Percentiles rank a stretch among this genome's conserved stretches.
Conservation (phyloP, 208 protist species). For the Acanthamoeba lenticulata region DNA sequence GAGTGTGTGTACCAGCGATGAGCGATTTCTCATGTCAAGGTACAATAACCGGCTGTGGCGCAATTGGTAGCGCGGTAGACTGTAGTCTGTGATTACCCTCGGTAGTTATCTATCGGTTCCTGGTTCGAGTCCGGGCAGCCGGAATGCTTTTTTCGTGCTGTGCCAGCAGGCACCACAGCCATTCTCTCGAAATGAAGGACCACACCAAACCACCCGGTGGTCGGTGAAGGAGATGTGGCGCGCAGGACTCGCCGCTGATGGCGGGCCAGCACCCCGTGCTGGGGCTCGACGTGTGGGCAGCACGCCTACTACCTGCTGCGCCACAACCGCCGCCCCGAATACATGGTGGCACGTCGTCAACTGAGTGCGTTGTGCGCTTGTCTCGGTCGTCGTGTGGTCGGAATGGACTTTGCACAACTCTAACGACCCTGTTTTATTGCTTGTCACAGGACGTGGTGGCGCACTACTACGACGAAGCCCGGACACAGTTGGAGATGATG, state of each 20-base stretch:
- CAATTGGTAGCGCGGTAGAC: too few species aligned
- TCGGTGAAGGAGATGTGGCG: neutral
- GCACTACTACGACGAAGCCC: neutral
- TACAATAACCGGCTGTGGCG: too few species aligned
- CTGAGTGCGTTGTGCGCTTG: conserved; percentile 84
- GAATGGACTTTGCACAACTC: neutral
- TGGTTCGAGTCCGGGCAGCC: too few species aligned
- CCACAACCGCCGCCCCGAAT: conserved; percentile 80
- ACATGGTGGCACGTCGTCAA: conserved; percentile 93
- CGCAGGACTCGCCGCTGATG: conserved; percentile 82
- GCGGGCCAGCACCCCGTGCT: conserved; percentile 88
- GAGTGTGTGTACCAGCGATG: too few species aligned
- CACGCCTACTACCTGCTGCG: conserved; percentile 97
- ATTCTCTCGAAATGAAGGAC: too few species aligned
- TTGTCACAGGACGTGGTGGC: neutral
- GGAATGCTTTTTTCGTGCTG: too few species aligned
- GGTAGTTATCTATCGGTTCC: too few species aligned
- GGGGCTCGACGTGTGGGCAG: conserved; percentile 94
- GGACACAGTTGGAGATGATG: conserved; percentile 79
- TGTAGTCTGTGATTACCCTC: too few species aligned
- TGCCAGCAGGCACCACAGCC: too few species aligned
- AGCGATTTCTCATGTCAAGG: too few species aligned
- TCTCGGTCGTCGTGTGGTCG: neutral
- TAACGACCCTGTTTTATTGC: neutral
- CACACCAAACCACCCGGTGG: too few species aligned